A percentile compares a stretch with the other conserved stretches of the same genome.
Conservation (phyloP, 139 green algal genomes). For the Bryopsis sp. region DNA sequence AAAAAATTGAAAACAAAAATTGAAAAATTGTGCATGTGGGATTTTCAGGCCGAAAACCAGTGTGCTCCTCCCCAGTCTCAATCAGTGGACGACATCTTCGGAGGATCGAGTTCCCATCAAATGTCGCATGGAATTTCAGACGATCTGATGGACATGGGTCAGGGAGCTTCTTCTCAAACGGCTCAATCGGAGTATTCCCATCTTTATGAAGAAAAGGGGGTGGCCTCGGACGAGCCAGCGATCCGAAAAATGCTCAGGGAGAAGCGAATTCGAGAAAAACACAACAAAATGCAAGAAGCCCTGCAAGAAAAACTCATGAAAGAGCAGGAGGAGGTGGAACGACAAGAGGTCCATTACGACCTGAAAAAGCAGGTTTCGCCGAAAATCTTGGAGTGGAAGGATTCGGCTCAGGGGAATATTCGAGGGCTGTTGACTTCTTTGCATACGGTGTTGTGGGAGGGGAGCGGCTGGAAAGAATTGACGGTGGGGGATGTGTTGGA, state of each 20-base stretch:
- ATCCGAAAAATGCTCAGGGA: constrained; percentile 22
- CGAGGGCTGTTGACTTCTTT: constrained; percentile 72
- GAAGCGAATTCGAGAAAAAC: constrained; percentile 31
- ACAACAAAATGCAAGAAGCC: constrained; percentile 30
- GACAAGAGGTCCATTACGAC: constrained; percentile 42
- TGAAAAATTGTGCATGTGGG: no score
- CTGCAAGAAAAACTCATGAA: constrained; percentile 35
- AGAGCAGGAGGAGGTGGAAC: constrained; percentile 41
- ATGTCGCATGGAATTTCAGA: no score
- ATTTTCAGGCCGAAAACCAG: no score
- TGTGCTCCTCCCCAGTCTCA: no score
- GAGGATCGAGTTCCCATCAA: no score
- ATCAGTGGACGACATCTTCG: no score
- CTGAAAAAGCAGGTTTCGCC: constrained; percentile 46
- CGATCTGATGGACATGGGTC: not conserved
- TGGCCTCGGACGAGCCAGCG: constrained; percentile 29
- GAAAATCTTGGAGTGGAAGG: constrained; percentile 62
- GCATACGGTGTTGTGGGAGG: constrained; percentile 82
- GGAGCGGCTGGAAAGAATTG: constrained; percentile 60
- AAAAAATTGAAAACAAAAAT: no score
- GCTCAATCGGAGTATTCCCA: not conserved
- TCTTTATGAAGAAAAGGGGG: not conserved
- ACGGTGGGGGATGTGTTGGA: constrained; percentile 80
- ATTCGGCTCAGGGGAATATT: constrained; percentile 73
- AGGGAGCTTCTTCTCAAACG: not conserved